A percentile compares a stretch with the other conserved stretches of the same genome.
Conservation (phyloP, 352 stramenopile genomes). For the Aphanomyces cochlioides region DNA sequence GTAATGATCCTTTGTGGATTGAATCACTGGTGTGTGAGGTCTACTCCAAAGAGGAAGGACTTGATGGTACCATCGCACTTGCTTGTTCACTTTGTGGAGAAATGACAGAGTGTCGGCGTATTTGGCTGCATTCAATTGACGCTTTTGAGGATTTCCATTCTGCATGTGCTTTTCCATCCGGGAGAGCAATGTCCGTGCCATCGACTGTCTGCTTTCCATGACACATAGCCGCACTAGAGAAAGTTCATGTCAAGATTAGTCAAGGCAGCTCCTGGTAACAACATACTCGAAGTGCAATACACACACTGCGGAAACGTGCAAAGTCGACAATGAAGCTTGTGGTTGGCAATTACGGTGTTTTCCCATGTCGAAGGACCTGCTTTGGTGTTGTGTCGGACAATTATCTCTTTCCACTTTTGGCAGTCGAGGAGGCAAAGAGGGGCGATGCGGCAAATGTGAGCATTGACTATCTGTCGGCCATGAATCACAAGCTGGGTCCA, state of each 20-base stretch:
- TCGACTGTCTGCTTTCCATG: background rate
- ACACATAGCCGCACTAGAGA: background rate
- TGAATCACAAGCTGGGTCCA: background rate
- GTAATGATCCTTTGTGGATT: background rate
- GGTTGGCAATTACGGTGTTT: background rate
- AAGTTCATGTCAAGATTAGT: background rate
- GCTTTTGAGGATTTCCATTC: background rate
- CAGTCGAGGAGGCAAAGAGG: background rate
- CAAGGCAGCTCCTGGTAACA: too few species aligned
- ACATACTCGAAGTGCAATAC: conserved; percentile 15
- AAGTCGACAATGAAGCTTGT: background rate
- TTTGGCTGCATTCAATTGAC: background rate
- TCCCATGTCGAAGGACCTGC: background rate
- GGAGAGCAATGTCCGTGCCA: background rate
- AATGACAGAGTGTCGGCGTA: background rate
- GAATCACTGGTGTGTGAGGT: background rate
- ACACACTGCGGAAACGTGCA: conserved; percentile 13
- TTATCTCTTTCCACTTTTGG: background rate
- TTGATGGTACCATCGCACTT: background rate
- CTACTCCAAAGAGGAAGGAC: background rate
- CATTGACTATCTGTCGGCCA: background rate
- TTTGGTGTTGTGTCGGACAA: background rate
- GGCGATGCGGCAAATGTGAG: background rate
- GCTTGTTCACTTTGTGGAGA: background rate
- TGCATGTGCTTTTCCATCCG: background rate